Evolutionary conservation across 192 early-diverging fungal species (phyloP).

Genomic region (Nowakowskiella sp.): DNA sequence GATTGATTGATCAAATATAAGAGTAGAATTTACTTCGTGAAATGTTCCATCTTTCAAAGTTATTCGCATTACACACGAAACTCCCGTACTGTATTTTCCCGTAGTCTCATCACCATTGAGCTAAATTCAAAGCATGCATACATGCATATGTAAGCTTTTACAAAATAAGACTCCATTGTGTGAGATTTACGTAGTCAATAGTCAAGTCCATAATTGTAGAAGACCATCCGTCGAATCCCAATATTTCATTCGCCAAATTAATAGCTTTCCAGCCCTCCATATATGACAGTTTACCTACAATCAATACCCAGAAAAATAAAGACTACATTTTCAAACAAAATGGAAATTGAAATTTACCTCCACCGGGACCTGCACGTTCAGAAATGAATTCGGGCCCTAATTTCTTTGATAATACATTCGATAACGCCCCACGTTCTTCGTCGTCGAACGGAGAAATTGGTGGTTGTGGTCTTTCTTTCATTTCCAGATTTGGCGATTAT

Average conservation of each 20-base stretch:
- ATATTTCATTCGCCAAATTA: slow-evolving; percentile 83
- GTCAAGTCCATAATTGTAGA: slow-evolving; percentile 59
- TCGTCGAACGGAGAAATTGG: slow-evolving; percentile 21
- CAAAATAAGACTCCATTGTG: background rate
- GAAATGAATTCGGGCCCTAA: slow-evolving; percentile 65
- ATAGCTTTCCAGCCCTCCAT: slow-evolving; percentile 77
- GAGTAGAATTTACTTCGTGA: slow-evolving; percentile 53
- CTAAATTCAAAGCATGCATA: background rate
- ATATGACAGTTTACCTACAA: slow-evolving; percentile 53
- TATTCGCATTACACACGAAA: slow-evolving; percentile 69
- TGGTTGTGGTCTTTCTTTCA: no score
- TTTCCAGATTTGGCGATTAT: no score
- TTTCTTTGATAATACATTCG: slow-evolving; percentile 41
- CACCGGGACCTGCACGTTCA: slow-evolving; percentile 60
- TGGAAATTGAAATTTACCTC: slow-evolving; percentile 11
- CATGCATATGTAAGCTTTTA: slow-evolving; percentile 9
- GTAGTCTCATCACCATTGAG: slow-evolving; percentile 25
- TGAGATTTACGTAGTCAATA: slow-evolving; percentile 65
- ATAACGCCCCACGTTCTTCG: slow-evolving; percentile 13
- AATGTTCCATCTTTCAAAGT: slow-evolving; percentile 82
- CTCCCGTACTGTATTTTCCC: slow-evolving; percentile 55
- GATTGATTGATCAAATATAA: background rate
- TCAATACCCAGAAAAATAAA: background rate
- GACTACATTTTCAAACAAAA: slow-evolving; percentile 6
- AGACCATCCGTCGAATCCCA: slow-evolving; percentile 94